Evolutionary conservation across 208 protist species (phyloP).

Genomic region (Wallacemonas rigidus): DNA sequence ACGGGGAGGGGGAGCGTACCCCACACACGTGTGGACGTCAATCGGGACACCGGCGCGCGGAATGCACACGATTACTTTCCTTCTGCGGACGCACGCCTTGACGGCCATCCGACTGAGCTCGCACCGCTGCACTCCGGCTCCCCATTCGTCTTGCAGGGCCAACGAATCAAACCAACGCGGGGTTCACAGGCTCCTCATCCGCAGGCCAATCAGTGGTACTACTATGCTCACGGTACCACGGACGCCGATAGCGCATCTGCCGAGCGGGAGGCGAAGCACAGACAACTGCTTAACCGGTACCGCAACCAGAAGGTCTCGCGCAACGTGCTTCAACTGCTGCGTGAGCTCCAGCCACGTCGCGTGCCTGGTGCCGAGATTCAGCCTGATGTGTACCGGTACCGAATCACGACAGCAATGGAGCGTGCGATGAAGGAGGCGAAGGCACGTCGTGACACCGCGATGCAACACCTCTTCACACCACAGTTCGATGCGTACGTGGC

Average conservation of each 20-base stretch:
- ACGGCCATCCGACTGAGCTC: background rate
- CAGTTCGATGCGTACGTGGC: conserved; percentile 45
- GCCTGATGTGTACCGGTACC: conserved; percentile 20
- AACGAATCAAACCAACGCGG: background rate
- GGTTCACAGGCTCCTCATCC: conserved; percentile 1
- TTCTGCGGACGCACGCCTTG: background rate
- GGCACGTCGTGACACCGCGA: background rate
- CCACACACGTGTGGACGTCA: too few relatives aligned
- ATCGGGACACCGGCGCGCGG: background rate
- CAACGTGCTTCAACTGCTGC: conserved; percentile 15
- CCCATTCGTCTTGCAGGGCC: conserved; percentile 10
- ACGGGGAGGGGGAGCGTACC: too few relatives aligned
- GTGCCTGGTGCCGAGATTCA: conserved; percentile 7
- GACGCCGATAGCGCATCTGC: background rate
- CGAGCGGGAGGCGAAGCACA: background rate
- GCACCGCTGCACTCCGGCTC: conserved; percentile 3
- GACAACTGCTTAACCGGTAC: conserved; percentile 1
- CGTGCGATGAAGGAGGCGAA: conserved; percentile 11
- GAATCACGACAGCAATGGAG: conserved; percentile 10
- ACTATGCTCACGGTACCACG: background rate
- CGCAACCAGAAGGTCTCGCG: conserved; percentile 7
- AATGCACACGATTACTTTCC: conserved; percentile 14
- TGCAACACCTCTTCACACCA: background rate
- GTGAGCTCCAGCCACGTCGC: conserved; percentile 6
- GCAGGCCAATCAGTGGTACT: conserved; percentile 19